Conservation (phyloP, 306 rosid species). For the Cicer pinnatifidum region DNA sequence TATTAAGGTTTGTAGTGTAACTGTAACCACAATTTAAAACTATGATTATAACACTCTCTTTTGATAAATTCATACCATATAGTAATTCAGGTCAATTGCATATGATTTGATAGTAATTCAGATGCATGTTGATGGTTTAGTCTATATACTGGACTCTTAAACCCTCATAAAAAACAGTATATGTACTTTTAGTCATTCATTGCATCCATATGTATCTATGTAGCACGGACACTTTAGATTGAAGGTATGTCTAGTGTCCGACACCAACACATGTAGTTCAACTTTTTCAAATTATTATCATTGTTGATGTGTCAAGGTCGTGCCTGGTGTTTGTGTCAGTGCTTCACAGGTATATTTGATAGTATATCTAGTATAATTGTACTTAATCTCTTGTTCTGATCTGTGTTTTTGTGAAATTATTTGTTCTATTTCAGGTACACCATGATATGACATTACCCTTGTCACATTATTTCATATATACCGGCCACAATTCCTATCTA, state of each 20-base stretch:
- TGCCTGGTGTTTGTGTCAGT: no score
- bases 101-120: slow-evolving; percentile 13
- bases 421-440: slow-evolving; percentile 63
- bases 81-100: neutral
- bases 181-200: neutral
- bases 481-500: slow-evolving; percentile 93
- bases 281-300: no score
- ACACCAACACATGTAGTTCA: no score
- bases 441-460: slow-evolving; percentile 88
- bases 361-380: neutral
- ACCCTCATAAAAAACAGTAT: neutral
- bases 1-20: no score
- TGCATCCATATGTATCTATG: no score
- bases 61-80: neutral
- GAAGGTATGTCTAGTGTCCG: no score
- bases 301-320: no score
- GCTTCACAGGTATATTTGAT: no score
- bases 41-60: no score
- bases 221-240: no score
- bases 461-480: slow-evolving; percentile 90
- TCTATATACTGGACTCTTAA: neutral
- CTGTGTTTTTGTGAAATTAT: slow-evolving; percentile 31
- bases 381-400: slow-evolving; percentile 37
- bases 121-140: slow-evolving; percentile 10
- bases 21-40: no score